phyloP scores from a whole-genome alignment of 371 early-diverging fungal species.

The Mucor circinelloides region DNA sequence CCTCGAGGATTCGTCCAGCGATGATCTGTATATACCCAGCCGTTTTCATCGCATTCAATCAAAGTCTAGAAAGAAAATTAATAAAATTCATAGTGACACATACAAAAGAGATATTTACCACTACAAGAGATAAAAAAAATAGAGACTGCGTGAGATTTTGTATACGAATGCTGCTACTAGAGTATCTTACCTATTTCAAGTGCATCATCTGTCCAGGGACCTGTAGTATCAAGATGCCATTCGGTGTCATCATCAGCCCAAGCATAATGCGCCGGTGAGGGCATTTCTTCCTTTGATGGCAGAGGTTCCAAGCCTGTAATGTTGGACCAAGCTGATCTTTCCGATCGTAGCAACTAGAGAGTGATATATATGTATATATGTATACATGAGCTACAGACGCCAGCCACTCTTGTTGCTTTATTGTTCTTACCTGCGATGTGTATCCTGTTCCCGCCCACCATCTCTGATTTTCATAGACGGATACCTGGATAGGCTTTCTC shows the following conservation, averaged over 20 bases:
- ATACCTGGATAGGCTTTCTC: conserved; percentile 27
- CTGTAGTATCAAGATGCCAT: conserved; percentile 49
- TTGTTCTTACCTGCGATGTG: conserved; percentile 47
- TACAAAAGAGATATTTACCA: conserved; percentile 1
- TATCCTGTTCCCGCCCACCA: conserved; percentile 49
- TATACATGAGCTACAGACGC: background rate
- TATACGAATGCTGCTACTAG: background rate
- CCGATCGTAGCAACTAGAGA: conserved; percentile 20
- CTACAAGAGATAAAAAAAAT: background rate
- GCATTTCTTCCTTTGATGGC: conserved; percentile 41
- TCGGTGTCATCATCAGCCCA: conserved; percentile 35
- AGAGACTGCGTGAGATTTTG: background rate
- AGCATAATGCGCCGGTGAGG: conserved; percentile 39
- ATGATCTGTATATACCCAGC: conserved; percentile 41
- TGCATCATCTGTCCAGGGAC: conserved; percentile 51
- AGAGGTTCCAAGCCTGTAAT: conserved; percentile 40
- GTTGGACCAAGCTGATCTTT: conserved; percentile 43
- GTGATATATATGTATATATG: background rate
- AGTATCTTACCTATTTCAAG: conserved; percentile 43
- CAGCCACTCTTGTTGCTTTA: background rate
- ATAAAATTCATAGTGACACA: background rate
- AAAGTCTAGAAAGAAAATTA: conserved; percentile 10
- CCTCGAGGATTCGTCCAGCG: conserved; percentile 26
- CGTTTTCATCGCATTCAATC: conserved; percentile 36
- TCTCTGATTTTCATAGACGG: conserved; percentile 51